Evolutionary conservation across 306 rosid species (phyloP).

Genomic region (Cucurbita argyrosperma): DNA sequence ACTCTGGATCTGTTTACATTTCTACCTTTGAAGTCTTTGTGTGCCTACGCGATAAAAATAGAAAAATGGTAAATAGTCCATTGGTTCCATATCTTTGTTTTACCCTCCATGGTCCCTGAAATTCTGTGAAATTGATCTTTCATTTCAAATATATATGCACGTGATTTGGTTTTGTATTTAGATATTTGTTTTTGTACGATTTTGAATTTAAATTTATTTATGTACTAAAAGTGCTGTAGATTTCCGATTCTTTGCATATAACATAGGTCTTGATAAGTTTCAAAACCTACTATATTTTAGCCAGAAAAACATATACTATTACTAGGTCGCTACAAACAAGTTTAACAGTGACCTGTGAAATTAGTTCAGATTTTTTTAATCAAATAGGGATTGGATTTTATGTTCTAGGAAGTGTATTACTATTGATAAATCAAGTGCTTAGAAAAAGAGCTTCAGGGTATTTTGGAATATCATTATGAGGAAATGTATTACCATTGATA

Average conservation of each 20-base stretch:
- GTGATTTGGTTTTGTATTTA: conserved; percentile 4
- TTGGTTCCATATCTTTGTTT: neutral
- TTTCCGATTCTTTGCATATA: neutral
- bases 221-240: neutral
- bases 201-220: neutral
- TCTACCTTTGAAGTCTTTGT: neutral
- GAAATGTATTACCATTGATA: no score
- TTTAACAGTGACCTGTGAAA: neutral
- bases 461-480: no score
- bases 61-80: neutral
- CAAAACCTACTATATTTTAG: neutral
- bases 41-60: neutral
- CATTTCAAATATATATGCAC: neutral
- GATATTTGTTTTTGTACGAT: neutral
- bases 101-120: neutral
- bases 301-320: neutral
- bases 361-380: neutral
- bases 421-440: no score
- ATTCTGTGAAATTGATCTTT: neutral
- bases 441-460: no score
- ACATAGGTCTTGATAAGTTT: neutral
- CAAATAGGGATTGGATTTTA: no score
- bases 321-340: neutral
- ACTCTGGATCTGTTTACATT: neutral
- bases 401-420: no score